Evolutionary conservation across 192 early-diverging fungal species (phyloP).

Genomic region (Phlyctochytrium planicorne): DNA sequence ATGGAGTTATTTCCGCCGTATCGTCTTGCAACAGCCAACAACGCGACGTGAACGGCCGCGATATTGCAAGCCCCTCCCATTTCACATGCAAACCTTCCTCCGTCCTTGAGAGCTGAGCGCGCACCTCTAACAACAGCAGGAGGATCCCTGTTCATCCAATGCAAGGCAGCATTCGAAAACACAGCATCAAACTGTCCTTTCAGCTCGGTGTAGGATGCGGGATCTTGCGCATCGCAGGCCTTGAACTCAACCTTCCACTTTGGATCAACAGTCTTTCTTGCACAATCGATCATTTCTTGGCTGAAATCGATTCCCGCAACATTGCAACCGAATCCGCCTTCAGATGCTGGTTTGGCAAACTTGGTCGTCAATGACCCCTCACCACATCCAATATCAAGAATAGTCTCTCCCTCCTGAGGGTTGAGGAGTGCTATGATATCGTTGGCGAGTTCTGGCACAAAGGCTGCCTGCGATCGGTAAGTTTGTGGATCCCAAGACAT

Average conservation of each 20-base stretch:
- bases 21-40: constrained; percentile 21
- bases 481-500: constrained; percentile 56
- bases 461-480: constrained; percentile 55
- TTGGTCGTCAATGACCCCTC: constrained; percentile 60
- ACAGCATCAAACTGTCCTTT: too few species aligned
- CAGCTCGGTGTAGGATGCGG: background rate
- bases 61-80: constrained; percentile 53
- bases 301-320: constrained; percentile 66
- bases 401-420: constrained; percentile 50
- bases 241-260: constrained; percentile 23
- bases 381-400: constrained; percentile 71
- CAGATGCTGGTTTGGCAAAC: constrained; percentile 34
- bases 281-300: constrained; percentile 59
- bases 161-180: constrained; percentile 69
- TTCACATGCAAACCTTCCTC: constrained; percentile 63
- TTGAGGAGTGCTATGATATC: constrained; percentile 51
- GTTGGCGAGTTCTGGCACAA: constrained; percentile 52
- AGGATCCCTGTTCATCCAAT: constrained; percentile 70
- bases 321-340: constrained; percentile 10
- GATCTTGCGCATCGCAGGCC: constrained; percentile 8
- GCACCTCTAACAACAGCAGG: constrained; percentile 58
- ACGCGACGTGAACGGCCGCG: constrained; percentile 23
- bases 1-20: constrained; percentile 16
- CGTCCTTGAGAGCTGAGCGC: constrained; percentile 46
- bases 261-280: too few species aligned